phyloP scores from a whole-genome alignment of 75 land plant species.

The Pseudotsuga menziesii region DNA sequence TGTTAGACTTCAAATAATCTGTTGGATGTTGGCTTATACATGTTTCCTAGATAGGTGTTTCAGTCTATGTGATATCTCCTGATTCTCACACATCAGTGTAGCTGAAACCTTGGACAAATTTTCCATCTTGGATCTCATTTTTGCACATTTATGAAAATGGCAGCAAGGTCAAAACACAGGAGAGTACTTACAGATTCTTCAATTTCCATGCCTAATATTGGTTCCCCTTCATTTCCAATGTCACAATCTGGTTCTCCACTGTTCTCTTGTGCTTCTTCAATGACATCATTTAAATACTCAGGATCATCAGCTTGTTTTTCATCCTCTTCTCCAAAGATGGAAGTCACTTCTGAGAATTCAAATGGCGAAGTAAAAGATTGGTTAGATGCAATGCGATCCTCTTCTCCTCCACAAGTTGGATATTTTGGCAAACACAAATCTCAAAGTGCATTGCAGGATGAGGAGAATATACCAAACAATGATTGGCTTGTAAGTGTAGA shows the following conservation, averaged over 20 bases:
- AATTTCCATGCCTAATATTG: not conserved
- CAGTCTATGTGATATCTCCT: not conserved
- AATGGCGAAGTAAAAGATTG: slow-evolving; percentile 6
- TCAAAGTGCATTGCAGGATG: not conserved
- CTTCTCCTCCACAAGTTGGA: slow-evolving; percentile 11
- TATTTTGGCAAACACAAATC: not conserved
- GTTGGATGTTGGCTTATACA: too few relatives aligned
- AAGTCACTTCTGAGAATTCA: not conserved
- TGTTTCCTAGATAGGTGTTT: too few relatives aligned
- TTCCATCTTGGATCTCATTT: not conserved
- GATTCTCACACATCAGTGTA: not conserved
- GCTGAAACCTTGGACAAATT: not conserved
- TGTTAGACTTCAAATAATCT: not conserved
- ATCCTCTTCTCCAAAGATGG: not conserved
- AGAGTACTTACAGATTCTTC: slow-evolving; percentile 8
- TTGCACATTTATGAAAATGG: not conserved
- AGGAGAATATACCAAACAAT: not conserved
- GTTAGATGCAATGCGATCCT: slow-evolving; percentile 11
- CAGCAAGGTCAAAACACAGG: slow-evolving; percentile 3
- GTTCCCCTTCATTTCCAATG: slow-evolving; percentile 5
- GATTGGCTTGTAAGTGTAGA: slow-evolving; percentile 6
- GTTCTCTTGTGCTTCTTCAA: slow-evolving; percentile 8
- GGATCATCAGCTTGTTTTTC: slow-evolving; percentile 6
- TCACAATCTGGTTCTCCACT: slow-evolving; percentile 8
- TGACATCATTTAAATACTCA: slow-evolving; percentile 1